Evolutionary conservation across 805 yeast species (phyloP).

Genomic region (Sugiyamaella chiloensis): DNA sequence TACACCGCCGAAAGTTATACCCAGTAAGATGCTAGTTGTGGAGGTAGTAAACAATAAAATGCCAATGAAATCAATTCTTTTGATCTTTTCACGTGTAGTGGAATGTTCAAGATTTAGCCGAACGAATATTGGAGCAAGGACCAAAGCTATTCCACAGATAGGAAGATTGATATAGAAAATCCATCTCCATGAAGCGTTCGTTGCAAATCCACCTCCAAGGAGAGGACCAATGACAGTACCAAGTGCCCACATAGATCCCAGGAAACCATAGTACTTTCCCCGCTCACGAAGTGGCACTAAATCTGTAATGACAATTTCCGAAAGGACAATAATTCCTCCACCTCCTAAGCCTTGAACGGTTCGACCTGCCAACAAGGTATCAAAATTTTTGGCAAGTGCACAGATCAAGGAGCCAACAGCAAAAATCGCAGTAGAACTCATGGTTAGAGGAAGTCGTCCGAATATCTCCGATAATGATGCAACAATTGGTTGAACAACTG

Average conservation of each 20-base stretch:
- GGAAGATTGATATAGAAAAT: constrained; percentile 71
- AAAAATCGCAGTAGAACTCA: constrained; percentile 50
- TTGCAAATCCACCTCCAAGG: constrained; percentile 63
- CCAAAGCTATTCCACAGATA: constrained; percentile 52
- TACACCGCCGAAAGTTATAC: constrained; percentile 53
- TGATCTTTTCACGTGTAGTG: constrained; percentile 37
- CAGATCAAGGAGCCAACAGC: constrained; percentile 60
- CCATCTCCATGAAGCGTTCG: constrained; percentile 69
- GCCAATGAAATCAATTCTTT: constrained; percentile 49
- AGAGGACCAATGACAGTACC: constrained; percentile 50
- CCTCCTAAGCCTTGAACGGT: constrained; percentile 56
- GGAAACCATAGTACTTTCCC: constrained; percentile 53
- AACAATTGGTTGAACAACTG: constrained; percentile 19
- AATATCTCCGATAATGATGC: constrained; percentile 23
- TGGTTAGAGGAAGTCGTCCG: constrained; percentile 46
- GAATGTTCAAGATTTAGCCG: constrained; percentile 49
- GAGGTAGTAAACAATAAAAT: constrained; percentile 43
- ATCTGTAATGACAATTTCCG: constrained; percentile 55
- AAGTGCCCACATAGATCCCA: constrained; percentile 32
- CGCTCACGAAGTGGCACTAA: constrained; percentile 51
- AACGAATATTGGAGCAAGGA: constrained; percentile 40
- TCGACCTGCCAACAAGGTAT: constrained; percentile 64
- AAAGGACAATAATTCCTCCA: constrained; percentile 50
- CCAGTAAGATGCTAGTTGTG: constrained; percentile 45
- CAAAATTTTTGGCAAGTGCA: constrained; percentile 54